These are phyloP conservation scores for Mycogone perniciosa DNA, from an alignment of 2,329 filamentous ascomycete species.

Conservation along the genomic window DNA sequence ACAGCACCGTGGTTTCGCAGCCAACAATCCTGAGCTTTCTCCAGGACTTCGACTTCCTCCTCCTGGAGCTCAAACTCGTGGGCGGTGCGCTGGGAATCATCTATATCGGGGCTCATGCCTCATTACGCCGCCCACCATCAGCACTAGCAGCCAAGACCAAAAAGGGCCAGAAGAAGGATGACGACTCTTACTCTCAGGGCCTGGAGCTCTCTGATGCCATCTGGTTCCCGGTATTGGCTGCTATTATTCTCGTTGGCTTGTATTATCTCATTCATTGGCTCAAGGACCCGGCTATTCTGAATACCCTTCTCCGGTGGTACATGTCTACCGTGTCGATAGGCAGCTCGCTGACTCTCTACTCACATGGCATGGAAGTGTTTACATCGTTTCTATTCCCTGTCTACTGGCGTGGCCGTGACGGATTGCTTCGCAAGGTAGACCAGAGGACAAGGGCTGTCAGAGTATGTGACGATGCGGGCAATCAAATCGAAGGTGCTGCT, in stretches of 20 bases:
- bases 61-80: conserved; percentile 43
- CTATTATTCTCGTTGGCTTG: conserved; percentile 61
- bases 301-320: conserved; percentile 76
- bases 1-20: conserved; percentile 15
- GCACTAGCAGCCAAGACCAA: conserved; percentile 55
- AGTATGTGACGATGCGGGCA: conserved; percentile 29
- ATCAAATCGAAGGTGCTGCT: conserved; percentile 20
- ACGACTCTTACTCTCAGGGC: conserved; percentile 44
- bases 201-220: conserved; percentile 70
- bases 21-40: conserved; percentile 25
- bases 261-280: conserved; percentile 90
- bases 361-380: conserved; percentile 61
- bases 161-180: conserved; percentile 39
- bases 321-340: conserved; percentile 76
- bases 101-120: conserved; percentile 77
- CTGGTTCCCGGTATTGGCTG: conserved; percentile 75
- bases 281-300: conserved; percentile 72
- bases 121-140: conserved; percentile 74
- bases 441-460: conserved; percentile 33
- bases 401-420: conserved; percentile 50
- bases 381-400: conserved; percentile 67
- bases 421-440: conserved; percentile 41
- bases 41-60: conserved; percentile 35
- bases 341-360: conserved; percentile 65
- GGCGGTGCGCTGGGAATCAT: conserved; percentile 74